Evolutionary conservation across 257 asterid genomes (phyloP).

Genomic region (Asclepias syriaca): DNA sequence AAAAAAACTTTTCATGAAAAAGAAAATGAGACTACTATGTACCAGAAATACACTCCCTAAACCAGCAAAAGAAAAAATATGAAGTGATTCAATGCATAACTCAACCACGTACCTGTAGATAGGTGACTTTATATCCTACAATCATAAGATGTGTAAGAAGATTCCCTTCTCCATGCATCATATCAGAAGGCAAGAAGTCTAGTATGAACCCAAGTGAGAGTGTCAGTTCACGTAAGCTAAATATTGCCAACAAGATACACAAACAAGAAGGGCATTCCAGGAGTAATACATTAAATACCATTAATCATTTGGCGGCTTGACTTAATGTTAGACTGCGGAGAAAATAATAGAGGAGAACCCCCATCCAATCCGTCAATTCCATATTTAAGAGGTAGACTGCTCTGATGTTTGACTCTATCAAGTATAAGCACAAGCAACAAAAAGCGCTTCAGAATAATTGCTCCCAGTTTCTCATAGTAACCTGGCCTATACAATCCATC

Average conservation of each 20-base stretch:
- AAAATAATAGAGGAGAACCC: constrained; percentile 84
- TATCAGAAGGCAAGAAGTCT: constrained; percentile 83
- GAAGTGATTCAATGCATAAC: background rate
- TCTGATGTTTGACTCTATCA: constrained; percentile 75
- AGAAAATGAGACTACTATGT: background rate
- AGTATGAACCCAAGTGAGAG: constrained; percentile 17
- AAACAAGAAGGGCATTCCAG: constrained; percentile 13
- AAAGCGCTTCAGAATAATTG: constrained; percentile 82
- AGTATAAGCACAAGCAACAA: constrained; percentile 74
- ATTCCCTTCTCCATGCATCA: constrained; percentile 99
- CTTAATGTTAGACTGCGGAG: constrained; percentile 51
- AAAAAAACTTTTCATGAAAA: background rate
- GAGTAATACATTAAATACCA: constrained; percentile 41
- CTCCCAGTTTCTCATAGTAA: constrained; percentile 87
- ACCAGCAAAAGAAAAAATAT: constrained; percentile 2
- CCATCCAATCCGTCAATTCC: constrained; percentile 98
- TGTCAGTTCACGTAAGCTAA: constrained; percentile 17
- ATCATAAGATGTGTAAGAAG: constrained; percentile 76
- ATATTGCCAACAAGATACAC: constrained; percentile 20
- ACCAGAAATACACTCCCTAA: constrained; percentile 5
- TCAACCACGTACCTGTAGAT: constrained; percentile 68
- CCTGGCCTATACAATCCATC: constrained; percentile 97
- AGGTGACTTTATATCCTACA: constrained; percentile 74
- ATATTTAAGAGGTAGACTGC: constrained; percentile 80
- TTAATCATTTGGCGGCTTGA: constrained; percentile 76